Percentiles rank a stretch among this genome's conserved stretches.
These are phyloP conservation scores for Triadica sebifera DNA, from an alignment of 345 rosid species.

Conservation along the genomic window DNA sequence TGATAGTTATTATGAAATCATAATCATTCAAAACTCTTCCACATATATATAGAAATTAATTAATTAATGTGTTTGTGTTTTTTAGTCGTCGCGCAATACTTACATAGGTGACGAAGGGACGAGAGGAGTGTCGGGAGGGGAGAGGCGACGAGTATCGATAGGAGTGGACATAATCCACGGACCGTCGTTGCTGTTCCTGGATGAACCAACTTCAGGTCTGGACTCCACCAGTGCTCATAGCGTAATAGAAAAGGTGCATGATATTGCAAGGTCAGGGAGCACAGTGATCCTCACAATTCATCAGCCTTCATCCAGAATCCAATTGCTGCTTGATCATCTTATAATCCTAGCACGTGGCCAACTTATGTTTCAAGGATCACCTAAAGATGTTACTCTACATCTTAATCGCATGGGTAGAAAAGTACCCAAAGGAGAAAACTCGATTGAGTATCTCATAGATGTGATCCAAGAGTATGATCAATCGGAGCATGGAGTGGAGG, in stretches of 20 bases:
- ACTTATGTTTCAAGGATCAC: slow-evolving; percentile 67
- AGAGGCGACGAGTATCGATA: slow-evolving; percentile 60
- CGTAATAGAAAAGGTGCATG: slow-evolving; percentile 60
- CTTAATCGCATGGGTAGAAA: slow-evolving; percentile 51
- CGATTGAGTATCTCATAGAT: slow-evolving; percentile 58
- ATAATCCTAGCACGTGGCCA: slow-evolving; percentile 62
- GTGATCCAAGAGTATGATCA: slow-evolving; percentile 61
- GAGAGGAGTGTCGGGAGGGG: slow-evolving; percentile 59
- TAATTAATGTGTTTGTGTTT: too few species aligned
- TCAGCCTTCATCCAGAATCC: slow-evolving; percentile 64
- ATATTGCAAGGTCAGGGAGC: slow-evolving; percentile 61
- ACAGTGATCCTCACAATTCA: slow-evolving; percentile 69
- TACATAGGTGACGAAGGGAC: slow-evolving; percentile 32
- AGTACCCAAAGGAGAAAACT: slow-evolving; percentile 55
- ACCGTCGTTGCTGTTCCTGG: slow-evolving; percentile 55
- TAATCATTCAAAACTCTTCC: too few species aligned
- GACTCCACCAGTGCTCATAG: slow-evolving; percentile 66
- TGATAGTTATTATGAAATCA: too few species aligned
- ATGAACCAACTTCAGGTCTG: slow-evolving; percentile 76
- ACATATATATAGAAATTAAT: too few species aligned
- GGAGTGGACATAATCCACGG: slow-evolving; percentile 68
- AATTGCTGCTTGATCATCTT: slow-evolving; percentile 56
- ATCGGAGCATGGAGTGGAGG: slow-evolving; percentile 52
- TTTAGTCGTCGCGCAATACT: slow-evolving; percentile 26
- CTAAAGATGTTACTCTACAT: slow-evolving; percentile 50